Base-by-base conservation (phyloP, 2,329 filamentous ascomycete genomes). In the Tolypocladium cylindrosporum region DNA sequence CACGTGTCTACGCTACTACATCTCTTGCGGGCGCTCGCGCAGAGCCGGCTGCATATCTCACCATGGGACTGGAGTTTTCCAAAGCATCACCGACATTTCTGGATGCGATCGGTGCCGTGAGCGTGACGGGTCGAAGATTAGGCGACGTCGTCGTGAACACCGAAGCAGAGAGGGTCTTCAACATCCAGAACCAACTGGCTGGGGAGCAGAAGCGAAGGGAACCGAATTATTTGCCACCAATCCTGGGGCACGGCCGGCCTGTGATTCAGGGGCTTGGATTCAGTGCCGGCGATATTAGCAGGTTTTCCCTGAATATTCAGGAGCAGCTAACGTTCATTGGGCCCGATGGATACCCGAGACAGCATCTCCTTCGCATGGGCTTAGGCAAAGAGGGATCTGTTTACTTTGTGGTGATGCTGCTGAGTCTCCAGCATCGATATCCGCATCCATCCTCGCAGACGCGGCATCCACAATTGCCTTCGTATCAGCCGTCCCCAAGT, bases 221-320 rank as follows among this genome's bases (percentile, higher is more conserved):
- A 37, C 83, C 84, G 21, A 83, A 82, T 52, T 86, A 87, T 66
- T 74, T 87, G 24, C 84, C 84, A 4, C 84, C 84, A 1, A 86
- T 87, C n/a, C 78, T 83, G 60, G 77, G 75, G 42, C 78, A 78
- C 58, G 78, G 82, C 55, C 78, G 82, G 31, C 74, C 78, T 34
- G 76, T 83, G 19, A 79, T 86, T 39, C 78, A 81, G 58, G 72
- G 74, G 1, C 74, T 86, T 16, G 78, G 80, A 1, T 84, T 86
- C 63, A 73, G 71, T 13, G 61, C 73, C 0, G 82, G 84, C 52
- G 81, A 83, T 40, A 64, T 85, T 36, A 73, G 75, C 19, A 77
- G 78, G 51, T 79, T 81, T 57, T 69, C 76, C 27, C 70, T 84
- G 13, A 79, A 82, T 52, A 77, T 78, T 53, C 76, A 78, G 36